Base-by-base conservation (phyloP, 208 protist species). In the Trypanosoma grayi region DNA sequence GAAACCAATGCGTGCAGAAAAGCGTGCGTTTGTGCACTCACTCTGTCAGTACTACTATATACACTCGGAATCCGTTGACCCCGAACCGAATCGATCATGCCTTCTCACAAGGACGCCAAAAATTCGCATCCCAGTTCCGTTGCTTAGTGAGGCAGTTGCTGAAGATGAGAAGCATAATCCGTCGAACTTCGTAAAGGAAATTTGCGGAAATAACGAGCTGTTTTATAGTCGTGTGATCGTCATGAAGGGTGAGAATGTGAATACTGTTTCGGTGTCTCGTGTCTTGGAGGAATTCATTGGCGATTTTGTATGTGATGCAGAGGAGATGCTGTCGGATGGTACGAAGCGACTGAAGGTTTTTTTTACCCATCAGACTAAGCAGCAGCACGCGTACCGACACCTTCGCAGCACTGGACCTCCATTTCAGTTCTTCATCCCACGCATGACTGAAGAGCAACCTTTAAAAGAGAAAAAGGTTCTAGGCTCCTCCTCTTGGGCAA, bases 31-130 rank as follows among this genome's bases (percentile, higher is more conserved):
- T 11, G 68, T 85, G 14, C 87, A 93, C 55, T 62, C 70, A 6
- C 66, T 90, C 16, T 71, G 75, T 27, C 55, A 51, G 20, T 89
- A 85, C 69, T 93, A 84, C 60, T 65, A 80, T 51, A 61, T 93
- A 16, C 45, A 41, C 6, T 81, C 76, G 14, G 73, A 84, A 34
- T 64, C 71, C 46, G 62, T 85, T 6, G 86, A 90, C 69, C 18
- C 20, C 18, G 83, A 77, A 37, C 73, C 80, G 41, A 55, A 81
- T 25, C 79, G 86, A 4, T 73, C 73, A 0, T 81, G 71, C 24
- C 36, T 87, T 0, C 66, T 93, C 34, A 82, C 68, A 24, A 77
- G 69, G 46, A 88, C 75, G 5, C 33, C 66, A 27, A 65, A 66
- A 43, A 87, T 70, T 1, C 13, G 39, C 6, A 36, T 72, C 5